Conservation (phyloP, 805 yeast species). For the Ogataea paraovalis region DNA sequence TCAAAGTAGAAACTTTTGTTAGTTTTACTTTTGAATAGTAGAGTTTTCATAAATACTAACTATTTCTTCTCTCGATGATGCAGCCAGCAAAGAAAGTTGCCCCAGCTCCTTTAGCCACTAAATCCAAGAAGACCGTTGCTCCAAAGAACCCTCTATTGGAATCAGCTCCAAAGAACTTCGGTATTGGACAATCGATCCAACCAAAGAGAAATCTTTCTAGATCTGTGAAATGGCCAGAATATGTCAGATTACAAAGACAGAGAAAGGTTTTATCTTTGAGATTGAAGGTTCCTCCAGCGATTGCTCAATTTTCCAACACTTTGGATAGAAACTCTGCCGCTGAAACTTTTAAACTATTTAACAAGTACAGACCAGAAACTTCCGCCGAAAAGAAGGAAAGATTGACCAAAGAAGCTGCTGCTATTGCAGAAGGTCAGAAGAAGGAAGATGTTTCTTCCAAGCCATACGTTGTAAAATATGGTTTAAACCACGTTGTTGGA, state of each 20-base stretch:
- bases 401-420: slow-evolving; percentile 98
- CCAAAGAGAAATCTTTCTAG: slow-evolving; percentile 95
- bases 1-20: not conserved
- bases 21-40: slow-evolving; percentile 8
- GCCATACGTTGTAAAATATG: slow-evolving; percentile 96
- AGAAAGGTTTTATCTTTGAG: slow-evolving; percentile 93
- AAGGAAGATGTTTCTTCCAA: slow-evolving; percentile 95
- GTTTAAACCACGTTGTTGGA: slow-evolving; percentile 98
- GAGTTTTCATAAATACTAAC: slow-evolving; percentile 23
- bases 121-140: slow-evolving; percentile 48
- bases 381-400: slow-evolving; percentile 98
- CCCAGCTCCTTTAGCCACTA: slow-evolving; percentile 95
- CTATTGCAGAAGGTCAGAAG: slow-evolving; percentile 96
- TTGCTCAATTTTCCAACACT: slow-evolving; percentile 93
- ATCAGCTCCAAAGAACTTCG: slow-evolving; percentile 87
- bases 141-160: slow-evolving; percentile 82
- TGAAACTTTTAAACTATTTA: slow-evolving; percentile 92
- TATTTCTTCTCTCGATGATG: slow-evolving; percentile 32
- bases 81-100: slow-evolving; percentile 75
- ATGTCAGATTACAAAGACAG: slow-evolving; percentile 98
- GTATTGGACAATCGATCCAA: slow-evolving; percentile 95
- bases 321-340: slow-evolving; percentile 99
- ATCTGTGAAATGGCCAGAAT: slow-evolving; percentile 99
- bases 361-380: slow-evolving; percentile 99
- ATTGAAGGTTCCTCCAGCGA: slow-evolving; percentile 98